Evolutionary conservation across 83 land plant genomes (phyloP).

Genomic region (Picea engelmannii): DNA sequence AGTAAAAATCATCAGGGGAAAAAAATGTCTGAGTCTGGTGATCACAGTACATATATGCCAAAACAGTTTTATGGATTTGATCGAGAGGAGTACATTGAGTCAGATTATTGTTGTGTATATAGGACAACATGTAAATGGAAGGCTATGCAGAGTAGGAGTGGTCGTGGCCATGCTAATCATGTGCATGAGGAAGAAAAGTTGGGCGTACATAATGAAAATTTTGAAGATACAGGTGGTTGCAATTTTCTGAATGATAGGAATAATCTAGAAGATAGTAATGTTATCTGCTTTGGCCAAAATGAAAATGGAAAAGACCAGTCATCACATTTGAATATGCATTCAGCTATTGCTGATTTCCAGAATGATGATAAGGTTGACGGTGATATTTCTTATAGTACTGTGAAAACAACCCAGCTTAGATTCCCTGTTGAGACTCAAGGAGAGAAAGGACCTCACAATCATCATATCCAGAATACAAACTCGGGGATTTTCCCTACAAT

Average conservation of each 20-base stretch:
- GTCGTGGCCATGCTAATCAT: no score
- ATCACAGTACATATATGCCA: no score
- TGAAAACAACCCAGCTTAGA: background rate
- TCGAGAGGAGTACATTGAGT: no score
- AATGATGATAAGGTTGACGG: background rate
- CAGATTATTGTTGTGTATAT: no score
- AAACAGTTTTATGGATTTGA: no score
- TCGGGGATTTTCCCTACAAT: background rate
- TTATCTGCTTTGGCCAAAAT: background rate
- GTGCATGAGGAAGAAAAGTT: background rate
- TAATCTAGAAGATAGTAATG: background rate
- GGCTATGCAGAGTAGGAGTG: no score
- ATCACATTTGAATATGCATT: slow-evolving; percentile 3
- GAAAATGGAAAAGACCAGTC: background rate
- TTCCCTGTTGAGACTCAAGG: background rate
- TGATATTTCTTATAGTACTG: background rate
- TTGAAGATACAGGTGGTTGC: background rate
- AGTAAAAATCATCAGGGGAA: no score
- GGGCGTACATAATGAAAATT: background rate
- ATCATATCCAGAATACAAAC: background rate
- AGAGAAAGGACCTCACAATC: background rate
- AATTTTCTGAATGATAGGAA: background rate
- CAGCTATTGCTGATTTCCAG: background rate
- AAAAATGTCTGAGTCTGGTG: no score
- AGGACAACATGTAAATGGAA: no score